These are phyloP conservation scores for Abelmoschus esculentus DNA, from an alignment of 345 rosid species.

Conservation along the genomic window DNA sequence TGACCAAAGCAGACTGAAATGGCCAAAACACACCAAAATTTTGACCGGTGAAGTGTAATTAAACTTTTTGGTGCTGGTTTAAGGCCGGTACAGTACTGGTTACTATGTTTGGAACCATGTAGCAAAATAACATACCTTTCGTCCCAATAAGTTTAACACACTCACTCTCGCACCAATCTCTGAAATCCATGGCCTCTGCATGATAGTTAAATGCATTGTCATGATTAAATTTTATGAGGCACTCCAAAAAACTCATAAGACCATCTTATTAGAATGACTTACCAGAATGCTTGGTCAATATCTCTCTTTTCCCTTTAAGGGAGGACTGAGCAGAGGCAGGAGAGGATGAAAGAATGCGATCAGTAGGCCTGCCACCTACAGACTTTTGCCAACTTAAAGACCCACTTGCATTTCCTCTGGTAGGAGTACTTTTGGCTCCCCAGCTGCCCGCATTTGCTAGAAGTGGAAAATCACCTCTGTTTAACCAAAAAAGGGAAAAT, in stretches of 20 bases:
- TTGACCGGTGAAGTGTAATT: no score
- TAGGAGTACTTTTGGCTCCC: constrained; percentile 62
- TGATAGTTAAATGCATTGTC: constrained; percentile 15
- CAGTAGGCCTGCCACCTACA: constrained; percentile 34
- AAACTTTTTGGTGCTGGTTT: no score
- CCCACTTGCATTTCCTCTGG: constrained; percentile 44
- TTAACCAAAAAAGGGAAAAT: background rate
- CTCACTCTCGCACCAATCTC: constrained; percentile 90
- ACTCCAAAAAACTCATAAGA: background rate
- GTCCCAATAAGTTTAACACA: constrained; percentile 79
- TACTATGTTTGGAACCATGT: background rate
- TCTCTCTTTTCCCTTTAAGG: constrained; percentile 50
- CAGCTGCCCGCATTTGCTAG: constrained; percentile 56
- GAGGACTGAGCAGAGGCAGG: constrained; percentile 44
- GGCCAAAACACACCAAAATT: no score
- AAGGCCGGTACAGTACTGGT: no score
- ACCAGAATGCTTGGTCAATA: constrained; percentile 63
- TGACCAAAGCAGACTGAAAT: no score
- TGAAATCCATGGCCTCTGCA: constrained; percentile 91
- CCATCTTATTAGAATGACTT: constrained; percentile 7
- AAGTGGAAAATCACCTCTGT: constrained; percentile 60
- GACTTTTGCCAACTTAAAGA: constrained; percentile 66
- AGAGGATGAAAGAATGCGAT: constrained; percentile 42
- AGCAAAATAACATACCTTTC: constrained; percentile 42
- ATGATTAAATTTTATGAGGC: background rate